A percentile compares a stretch with the other conserved stretches of the same genome.
Conservation (phyloP, 345 rosid genomes). For the Eucalyptus marginata region DNA sequence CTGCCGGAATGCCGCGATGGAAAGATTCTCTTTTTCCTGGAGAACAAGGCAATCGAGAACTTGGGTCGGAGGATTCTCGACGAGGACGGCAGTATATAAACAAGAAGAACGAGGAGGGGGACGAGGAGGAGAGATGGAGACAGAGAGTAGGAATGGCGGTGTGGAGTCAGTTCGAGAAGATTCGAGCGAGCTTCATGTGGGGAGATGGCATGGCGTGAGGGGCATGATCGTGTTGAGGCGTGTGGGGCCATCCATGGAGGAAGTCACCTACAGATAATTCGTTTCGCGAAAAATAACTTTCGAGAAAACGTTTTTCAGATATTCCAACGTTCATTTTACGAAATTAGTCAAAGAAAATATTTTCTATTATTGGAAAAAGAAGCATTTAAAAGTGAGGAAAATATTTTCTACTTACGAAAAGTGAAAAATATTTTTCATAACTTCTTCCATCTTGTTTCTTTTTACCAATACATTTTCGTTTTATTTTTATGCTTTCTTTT, state of each 20-base stretch:
- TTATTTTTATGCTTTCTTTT: no score
- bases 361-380: no score
- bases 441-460: no score
- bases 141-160: neutral
- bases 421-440: no score
- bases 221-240: neutral
- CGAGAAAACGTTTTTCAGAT: no score
- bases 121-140: neutral
- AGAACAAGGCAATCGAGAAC: neutral
- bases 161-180: neutral
- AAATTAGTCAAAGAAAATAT: no score
- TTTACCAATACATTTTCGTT: no score
- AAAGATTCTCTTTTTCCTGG: neutral
- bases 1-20: neutral
- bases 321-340: no score
- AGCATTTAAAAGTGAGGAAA: no score
- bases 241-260: neutral
- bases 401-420: no score
- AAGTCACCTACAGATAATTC: neutral
- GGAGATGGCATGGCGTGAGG: neutral
- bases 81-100: neutral
- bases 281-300: no score
- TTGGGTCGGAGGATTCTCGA: neutral
- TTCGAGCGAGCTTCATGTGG: neutral
- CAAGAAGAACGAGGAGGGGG: neutral